These are phyloP conservation scores for Choanephora cucurbitarum DNA, from an alignment of 371 early-diverging fungal genomes.

Conservation along the genomic window DNA sequence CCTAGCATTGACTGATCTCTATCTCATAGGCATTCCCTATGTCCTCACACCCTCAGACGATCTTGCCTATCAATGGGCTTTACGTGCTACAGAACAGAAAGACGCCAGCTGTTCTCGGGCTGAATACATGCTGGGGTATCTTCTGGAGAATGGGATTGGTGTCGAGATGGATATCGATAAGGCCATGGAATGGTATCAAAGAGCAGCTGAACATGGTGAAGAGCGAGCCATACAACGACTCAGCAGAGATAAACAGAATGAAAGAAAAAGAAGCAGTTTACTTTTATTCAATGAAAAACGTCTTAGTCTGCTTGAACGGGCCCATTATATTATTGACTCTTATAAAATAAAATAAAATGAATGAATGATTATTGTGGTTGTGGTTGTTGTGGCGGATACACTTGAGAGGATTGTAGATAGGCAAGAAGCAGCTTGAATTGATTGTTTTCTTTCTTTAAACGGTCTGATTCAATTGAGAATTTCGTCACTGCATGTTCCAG, in stretches of 20 bases:
- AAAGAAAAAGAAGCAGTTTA: not conserved
- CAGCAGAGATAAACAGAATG: conserved; percentile 3
- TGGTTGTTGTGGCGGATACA: conserved; percentile 1
- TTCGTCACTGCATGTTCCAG: not conserved
- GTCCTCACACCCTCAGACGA: conserved; percentile 75
- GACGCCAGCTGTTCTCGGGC: conserved; percentile 86
- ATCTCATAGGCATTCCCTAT: conserved; percentile 86
- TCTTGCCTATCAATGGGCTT: conserved; percentile 91
- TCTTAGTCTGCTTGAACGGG: no score
- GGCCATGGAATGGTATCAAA: conserved; percentile 83
- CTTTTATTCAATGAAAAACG: not conserved
- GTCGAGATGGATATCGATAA: conserved; percentile 61
- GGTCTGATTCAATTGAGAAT: not conserved
- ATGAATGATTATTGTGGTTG: not conserved
- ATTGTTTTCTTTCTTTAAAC: not conserved
- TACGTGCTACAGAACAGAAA: conserved; percentile 70
- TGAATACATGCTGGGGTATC: conserved; percentile 93
- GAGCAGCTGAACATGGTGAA: conserved; percentile 50
- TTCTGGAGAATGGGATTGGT: conserved; percentile 88
- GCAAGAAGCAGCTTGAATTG: not conserved
- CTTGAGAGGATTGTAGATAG: not conserved
- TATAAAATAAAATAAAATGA: no score
- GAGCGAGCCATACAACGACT: conserved; percentile 37
- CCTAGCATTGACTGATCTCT: conserved; percentile 95
- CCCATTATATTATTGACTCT: no score